phyloP scores from a whole-genome alignment of 2,329 filamentous ascomycete species.

The Xylaria sp. region DNA sequence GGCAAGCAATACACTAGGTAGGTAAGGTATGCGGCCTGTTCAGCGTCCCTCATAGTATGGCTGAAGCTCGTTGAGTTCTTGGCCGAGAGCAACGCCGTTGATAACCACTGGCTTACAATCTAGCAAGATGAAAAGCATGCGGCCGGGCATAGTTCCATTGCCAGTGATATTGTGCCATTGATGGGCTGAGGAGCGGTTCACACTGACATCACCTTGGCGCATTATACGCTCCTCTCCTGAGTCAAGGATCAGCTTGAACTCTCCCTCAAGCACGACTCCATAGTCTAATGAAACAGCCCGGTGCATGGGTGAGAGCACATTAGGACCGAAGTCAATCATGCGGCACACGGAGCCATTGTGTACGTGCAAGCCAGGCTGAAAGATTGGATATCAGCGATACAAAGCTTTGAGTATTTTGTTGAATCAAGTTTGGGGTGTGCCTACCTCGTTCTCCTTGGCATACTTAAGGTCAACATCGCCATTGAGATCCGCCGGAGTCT shows the following conservation, averaged over 20 bases:
- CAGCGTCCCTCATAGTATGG: constrained; percentile 16
- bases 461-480: constrained; percentile 40
- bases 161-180: constrained; percentile 38
- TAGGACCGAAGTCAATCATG: constrained; percentile 42
- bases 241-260: constrained; percentile 37
- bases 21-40: not conserved
- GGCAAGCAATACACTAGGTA: not conserved
- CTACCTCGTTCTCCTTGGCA: constrained; percentile 34
- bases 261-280: constrained; percentile 40
- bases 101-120: constrained; percentile 13
- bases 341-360: constrained; percentile 34
- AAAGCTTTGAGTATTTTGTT: not conserved
- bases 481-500: constrained; percentile 43
- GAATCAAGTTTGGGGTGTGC: not conserved
- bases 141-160: constrained; percentile 30
- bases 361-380: constrained; percentile 1
- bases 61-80: constrained; percentile 4
- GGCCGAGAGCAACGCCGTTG: not conserved
- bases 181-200: constrained; percentile 33
- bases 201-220: constrained; percentile 35
- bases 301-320: constrained; percentile 32
- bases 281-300: constrained; percentile 38
- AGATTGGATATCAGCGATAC: not conserved
- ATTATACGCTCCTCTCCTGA: constrained; percentile 41
- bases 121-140: constrained; percentile 34